Evolutionary conservation across 2,329 filamentous ascomycete species (phyloP), one percentile per base, ranked within the genome.

Genomic region (Aspergillus fijiensis): DNA sequence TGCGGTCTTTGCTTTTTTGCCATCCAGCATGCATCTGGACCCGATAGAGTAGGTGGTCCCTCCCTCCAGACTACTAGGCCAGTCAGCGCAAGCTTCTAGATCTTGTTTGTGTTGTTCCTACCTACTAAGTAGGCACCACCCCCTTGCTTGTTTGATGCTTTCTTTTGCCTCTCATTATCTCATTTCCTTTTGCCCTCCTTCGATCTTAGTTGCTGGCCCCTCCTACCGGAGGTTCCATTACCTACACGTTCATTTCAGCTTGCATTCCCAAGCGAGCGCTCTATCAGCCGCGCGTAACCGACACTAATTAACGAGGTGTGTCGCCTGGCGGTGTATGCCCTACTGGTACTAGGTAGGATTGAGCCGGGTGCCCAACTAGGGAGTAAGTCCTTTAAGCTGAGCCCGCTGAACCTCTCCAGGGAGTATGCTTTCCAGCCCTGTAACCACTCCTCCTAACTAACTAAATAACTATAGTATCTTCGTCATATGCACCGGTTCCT

Each of bases 21-120:
- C 23, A 19, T 19, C 35, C 25, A 45, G n/a, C 52, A 55, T 48
- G 51, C 35, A 45, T n/a, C 51, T 23, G 31, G 31, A 21, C 21
- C 33, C 19, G 25, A 45, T 45, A 39, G 16, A 47, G 39, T 54
- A 16, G 10, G 25, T 27, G 16, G 23, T 45, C 35, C 51, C 31
- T 23, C n/a, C 7, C 14, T 7, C 16, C 16, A 35, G 27, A 7
- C 27, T 9, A 29, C 27, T 29, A 29, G 39, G 16, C 33, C 47
- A 45, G 12, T 48, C 47, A 47, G 19, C 45, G 52, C 39, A 55
- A 29, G 52, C 52, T 55, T 55, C 52, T 55, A 55, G 52, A 48
- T 48, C 52, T 55, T 47, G 25, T 55, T 55, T 19, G 39, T 19
- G 14, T 45, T 45, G n/a, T 45, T 45, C 39, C 31, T 54, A 21